phyloP scores from a whole-genome alignment of 352 stramenopile species.

The Phytophthora pistaciae region DNA sequence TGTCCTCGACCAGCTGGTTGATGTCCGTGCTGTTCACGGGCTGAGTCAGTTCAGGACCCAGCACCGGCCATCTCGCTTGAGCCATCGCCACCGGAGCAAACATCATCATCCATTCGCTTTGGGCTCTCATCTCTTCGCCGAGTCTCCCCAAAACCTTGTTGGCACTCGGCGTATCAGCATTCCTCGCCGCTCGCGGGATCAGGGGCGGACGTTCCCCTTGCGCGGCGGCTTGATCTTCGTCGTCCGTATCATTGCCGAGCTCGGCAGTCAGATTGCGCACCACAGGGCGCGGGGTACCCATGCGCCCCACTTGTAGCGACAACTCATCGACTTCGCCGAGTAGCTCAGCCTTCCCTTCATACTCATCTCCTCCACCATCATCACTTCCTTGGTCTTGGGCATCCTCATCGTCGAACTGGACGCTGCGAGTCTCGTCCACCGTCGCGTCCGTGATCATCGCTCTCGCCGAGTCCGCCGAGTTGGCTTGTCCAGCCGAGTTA shows the following conservation, averaged over 20 bases:
- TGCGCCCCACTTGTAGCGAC: background rate
- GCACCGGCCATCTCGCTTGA: slow-evolving; percentile 1
- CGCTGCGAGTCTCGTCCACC: background rate
- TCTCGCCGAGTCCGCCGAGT: background rate
- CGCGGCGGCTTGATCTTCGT: too few species aligned
- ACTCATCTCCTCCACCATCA: background rate
- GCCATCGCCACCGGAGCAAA: background rate
- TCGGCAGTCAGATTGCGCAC: too few species aligned
- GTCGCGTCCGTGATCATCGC: too few species aligned
- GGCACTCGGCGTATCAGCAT: background rate
- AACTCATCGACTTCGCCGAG: background rate
- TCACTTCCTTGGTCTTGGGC: background rate
- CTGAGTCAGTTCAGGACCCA: slow-evolving; percentile 3
- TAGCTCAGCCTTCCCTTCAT: background rate
- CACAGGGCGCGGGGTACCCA: background rate
- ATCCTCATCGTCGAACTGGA: background rate
- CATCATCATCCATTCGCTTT: background rate
- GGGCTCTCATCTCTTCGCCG: background rate
- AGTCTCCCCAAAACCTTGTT: background rate
- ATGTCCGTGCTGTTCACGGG: background rate
- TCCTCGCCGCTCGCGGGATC: background rate
- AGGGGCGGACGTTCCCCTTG: too few species aligned
- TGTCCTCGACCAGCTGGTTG: background rate
- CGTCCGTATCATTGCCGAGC: too few species aligned
- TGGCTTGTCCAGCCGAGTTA: background rate